phyloP scores from a whole-genome alignment of 176 grass and related monocot genomes.

The Lolium multiflorum region DNA sequence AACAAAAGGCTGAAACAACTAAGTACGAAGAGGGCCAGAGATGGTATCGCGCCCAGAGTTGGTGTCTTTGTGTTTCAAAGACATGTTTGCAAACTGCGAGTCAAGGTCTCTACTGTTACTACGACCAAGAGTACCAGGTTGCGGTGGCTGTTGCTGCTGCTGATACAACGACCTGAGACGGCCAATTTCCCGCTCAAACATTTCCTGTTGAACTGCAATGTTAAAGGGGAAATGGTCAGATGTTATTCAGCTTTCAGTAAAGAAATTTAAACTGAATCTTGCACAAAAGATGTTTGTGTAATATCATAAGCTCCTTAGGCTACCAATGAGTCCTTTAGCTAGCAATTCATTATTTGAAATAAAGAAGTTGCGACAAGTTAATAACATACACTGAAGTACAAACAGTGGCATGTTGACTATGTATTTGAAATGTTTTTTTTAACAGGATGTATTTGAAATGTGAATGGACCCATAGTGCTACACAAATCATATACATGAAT shows the following conservation, averaged over 20 bases:
- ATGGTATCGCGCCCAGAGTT: slow-evolving; percentile 54
- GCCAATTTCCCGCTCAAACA: slow-evolving; percentile 91
- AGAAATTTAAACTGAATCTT: slow-evolving; percentile 25
- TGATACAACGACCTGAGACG: slow-evolving; percentile 76
- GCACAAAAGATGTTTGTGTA: slow-evolving; percentile 6
- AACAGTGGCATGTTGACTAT: slow-evolving; percentile 14
- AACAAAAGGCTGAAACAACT: slow-evolving; percentile 42
- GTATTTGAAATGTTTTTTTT: slow-evolving; percentile 11
- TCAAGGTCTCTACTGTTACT: slow-evolving; percentile 92
- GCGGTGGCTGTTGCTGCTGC: slow-evolving; percentile 72
- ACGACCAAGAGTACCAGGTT: slow-evolving; percentile 50
- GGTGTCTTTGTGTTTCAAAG: slow-evolving; percentile 87
- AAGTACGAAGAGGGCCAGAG: slow-evolving; percentile 67
- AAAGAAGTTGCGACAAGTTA: slow-evolving; percentile 20
- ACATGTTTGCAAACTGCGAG: slow-evolving; percentile 82
- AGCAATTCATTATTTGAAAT: slow-evolving; percentile 22
- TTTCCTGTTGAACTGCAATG: slow-evolving; percentile 94
- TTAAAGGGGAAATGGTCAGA: slow-evolving; percentile 40
- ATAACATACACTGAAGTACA: slow-evolving; percentile 2
- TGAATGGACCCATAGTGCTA: slow-evolving; percentile 5
- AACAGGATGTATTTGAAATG: slow-evolving; percentile 25
- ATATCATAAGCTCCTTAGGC: background rate
- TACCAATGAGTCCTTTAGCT: slow-evolving; percentile 4
- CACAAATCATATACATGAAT: slow-evolving; percentile 5
- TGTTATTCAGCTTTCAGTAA: slow-evolving; percentile 26